A percentile compares a stretch with the other conserved stretches of the same genome.
Evolutionary conservation across 106 monocot genomes (phyloP).

Genomic region (Platanthera guangdongensis): DNA sequence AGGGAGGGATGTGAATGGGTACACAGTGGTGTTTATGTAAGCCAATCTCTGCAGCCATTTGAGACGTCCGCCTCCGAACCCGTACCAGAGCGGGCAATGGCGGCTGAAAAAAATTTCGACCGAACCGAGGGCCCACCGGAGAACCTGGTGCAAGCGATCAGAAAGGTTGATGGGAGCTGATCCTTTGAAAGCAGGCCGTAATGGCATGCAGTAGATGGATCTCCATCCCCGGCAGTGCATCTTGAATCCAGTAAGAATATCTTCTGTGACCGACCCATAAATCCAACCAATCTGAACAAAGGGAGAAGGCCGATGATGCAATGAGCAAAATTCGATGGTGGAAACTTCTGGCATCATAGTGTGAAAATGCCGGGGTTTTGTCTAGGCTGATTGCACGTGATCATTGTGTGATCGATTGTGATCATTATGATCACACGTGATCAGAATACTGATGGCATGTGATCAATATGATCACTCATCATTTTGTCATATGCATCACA

Average conservation of each 20-base stretch:
- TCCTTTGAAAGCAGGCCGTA: slow-evolving; percentile 88
- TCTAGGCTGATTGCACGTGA: too few relatives aligned
- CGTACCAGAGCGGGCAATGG: slow-evolving; percentile 97
- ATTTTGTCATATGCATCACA: background rate
- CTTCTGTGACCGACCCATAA: slow-evolving; percentile 95
- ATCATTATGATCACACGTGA: too few relatives aligned
- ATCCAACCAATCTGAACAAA: slow-evolving; percentile 82
- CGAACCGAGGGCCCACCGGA: slow-evolving; percentile 96
- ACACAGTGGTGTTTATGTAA: slow-evolving; percentile 85
- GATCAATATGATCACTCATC: background rate
- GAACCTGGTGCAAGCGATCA: slow-evolving; percentile 88
- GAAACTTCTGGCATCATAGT: background rate
- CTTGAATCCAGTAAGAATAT: slow-evolving; percentile 90
- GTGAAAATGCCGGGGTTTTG: background rate
- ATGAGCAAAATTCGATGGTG: background rate
- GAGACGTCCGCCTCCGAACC: slow-evolving; percentile 75
- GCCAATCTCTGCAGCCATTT: slow-evolving; percentile 88
- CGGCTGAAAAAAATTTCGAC: slow-evolving; percentile 94
- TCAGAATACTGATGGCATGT: too few relatives aligned
- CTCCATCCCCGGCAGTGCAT: slow-evolving; percentile 99
- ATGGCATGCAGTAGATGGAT: slow-evolving; percentile 93
- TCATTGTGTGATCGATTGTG: too few relatives aligned
- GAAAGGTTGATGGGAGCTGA: slow-evolving; percentile 94
- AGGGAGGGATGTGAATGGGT: slow-evolving; percentile 93
- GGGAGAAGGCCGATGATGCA: background rate